Base-by-base conservation (phyloP, 495 filamentous ascomycete species). In the Lichina pygmaea region DNA sequence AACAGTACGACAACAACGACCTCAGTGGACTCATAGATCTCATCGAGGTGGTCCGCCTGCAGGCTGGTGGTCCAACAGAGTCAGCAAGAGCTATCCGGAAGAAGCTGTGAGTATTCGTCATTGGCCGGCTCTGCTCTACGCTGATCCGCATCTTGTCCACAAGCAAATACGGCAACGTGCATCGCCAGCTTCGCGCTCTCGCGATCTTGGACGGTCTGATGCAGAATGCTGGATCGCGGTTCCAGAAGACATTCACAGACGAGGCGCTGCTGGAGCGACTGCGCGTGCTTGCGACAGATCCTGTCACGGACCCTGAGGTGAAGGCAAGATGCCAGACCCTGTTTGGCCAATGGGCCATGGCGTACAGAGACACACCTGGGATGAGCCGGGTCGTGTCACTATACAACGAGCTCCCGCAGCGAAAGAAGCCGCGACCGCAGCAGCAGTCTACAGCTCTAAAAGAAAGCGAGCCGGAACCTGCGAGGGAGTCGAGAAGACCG, bases 201-300 rank as follows among this genome's bases (percentile, higher is more conserved):
- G 78, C 77, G 8, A 78, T 99, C 32, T 74, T 99, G 5, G 89
- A 99, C 57, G 85, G 79, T 41, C 65, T 95, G 24, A 91, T 99
- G 33, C 81, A 93, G 54, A 99, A 95, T 62, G 84, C 83, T 13
- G 86, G 86, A 3, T 70, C 78, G 10, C 73, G 81, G 33, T 95
- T 99, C 57, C 77, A 93, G 60, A 72, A 81, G 12, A 66, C 63
- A 31, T 94, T 95, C 56, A 80, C 77, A 17, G 86, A 95, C 50
- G 86, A 94, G 50, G 77, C 84, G n/a, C 64, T 95, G 24, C 71
- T 99, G 13, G 91, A 99, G 57, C 78, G 91, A 41, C 65, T 99
- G 31, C 77, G 91, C 16, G 76, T 95, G 41, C 77, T 84, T 41
- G 80, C 77, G 10, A 89, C 79, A 15, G 86, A 91, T 38, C 65